Evolutionary conservation across 768 basidiomycete species (phyloP).

Genomic region (Fomitopsis serialis): DNA sequence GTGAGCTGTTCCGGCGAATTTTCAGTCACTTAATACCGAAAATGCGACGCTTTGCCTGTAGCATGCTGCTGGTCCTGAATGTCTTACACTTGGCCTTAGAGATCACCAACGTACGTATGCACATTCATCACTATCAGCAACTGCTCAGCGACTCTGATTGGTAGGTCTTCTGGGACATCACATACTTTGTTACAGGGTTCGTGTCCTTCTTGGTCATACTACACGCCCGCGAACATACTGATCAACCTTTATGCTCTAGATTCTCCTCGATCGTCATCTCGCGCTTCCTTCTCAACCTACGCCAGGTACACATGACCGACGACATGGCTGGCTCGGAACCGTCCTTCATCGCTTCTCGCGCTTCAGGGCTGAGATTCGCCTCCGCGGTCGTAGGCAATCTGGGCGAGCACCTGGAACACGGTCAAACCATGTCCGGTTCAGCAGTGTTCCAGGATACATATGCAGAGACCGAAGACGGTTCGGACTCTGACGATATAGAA

Average conservation of each 20-base stretch:
- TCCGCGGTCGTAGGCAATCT: conserved; percentile 12
- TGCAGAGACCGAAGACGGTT: too few species aligned
- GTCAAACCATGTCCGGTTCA: not conserved
- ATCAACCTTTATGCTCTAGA: not conserved
- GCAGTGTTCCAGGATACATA: not conserved
- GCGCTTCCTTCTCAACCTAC: conserved; percentile 11
- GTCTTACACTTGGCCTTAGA: conserved; percentile 3
- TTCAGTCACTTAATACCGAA: too few species aligned
- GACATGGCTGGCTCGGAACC: not conserved
- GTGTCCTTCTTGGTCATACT: too few species aligned
- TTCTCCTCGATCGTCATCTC: conserved; percentile 7
- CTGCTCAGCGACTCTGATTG: not conserved
- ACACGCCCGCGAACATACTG: not conserved
- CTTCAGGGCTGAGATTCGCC: conserved; percentile 5
- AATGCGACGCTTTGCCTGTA: not conserved
- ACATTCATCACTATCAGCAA: not conserved
- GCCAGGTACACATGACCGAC: conserved; percentile 1
- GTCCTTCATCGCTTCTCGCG: not conserved
- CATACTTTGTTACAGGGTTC: conserved; percentile 2
- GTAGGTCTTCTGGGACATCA: conserved; percentile 3
- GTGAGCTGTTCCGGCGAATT: not conserved
- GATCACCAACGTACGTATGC: not conserved
- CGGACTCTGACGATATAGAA: too few species aligned
- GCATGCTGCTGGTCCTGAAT: conserved; percentile 7
- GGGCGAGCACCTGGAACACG: conserved; percentile 10